Conservation (phyloP, 2,329 filamentous ascomycete genomes). For the Mariannaea elegans region DNA sequence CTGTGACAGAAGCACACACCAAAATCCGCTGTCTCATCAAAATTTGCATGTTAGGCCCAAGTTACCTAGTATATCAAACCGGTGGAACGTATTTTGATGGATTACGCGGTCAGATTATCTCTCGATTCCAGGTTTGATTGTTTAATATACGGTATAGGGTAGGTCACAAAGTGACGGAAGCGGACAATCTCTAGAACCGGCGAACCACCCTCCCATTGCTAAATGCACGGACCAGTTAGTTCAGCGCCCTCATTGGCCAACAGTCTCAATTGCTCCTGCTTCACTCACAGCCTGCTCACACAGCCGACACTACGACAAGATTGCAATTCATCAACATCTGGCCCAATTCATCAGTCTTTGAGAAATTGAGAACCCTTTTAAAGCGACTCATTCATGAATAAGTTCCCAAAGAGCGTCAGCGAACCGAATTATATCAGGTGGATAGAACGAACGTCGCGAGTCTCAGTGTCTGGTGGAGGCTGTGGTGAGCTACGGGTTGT, state of each 20-base stretch:
- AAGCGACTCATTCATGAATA: neutral
- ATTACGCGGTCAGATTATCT: no score
- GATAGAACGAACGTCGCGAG: conserved; percentile 7
- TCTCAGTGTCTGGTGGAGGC: neutral
- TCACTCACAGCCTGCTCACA: conserved; percentile 29
- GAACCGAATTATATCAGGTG: neutral
- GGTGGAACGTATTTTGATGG: no score
- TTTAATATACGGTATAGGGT: conserved; percentile 34
- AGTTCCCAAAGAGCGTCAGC: neutral
- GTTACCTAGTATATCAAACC: no score
- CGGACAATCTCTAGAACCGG: conserved; percentile 37
- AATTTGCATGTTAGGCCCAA: no score
- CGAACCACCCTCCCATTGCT: neutral
- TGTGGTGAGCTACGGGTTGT: neutral
- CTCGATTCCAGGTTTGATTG: no score
- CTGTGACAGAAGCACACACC: no score
- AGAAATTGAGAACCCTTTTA: neutral
- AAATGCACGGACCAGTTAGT: conserved; percentile 1
- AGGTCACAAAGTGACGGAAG: conserved; percentile 20
- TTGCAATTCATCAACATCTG: conserved; percentile 14
- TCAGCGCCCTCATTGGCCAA: conserved; percentile 32
- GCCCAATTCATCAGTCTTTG: conserved; percentile 24
- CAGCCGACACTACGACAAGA: conserved; percentile 16
- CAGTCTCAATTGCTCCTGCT: conserved; percentile 31
- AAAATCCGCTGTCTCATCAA: no score